These are phyloP conservation scores for Scheffersomyces segobiensis DNA, from an alignment of 1,139 yeast species.

Conservation along the genomic window DNA sequence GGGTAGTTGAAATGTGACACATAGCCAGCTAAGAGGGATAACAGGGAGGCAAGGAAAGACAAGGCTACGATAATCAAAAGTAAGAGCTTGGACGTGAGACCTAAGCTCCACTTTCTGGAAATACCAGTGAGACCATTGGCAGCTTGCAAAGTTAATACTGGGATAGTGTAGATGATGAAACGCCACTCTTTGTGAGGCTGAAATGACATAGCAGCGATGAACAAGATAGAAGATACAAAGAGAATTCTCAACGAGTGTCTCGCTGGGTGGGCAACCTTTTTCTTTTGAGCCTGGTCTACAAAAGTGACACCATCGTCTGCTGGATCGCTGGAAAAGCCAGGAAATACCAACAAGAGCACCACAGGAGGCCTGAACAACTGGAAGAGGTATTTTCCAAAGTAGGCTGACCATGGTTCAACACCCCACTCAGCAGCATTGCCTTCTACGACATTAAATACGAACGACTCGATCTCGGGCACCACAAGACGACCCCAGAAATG, in stretches of 20 bases:
- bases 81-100: constrained; percentile 29
- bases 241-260: constrained; percentile 36
- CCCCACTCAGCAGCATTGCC: constrained; percentile 87
- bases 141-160: constrained; percentile 64
- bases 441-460: constrained; percentile 68
- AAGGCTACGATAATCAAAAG: constrained; percentile 30
- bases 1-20: constrained; percentile 82
- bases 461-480: constrained; percentile 75
- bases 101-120: constrained; percentile 27
- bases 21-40: constrained; percentile 55
- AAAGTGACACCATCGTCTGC: constrained; percentile 20
- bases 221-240: constrained; percentile 49
- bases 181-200: constrained; percentile 97
- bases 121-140: constrained; percentile 60
- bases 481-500: constrained; percentile 64
- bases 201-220: constrained; percentile 62
- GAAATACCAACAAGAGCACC: constrained; percentile 44
- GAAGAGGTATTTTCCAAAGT: constrained; percentile 49
- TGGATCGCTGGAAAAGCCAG: constrained; percentile 46
- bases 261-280: constrained; percentile 39
- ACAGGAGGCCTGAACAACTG: constrained; percentile 68
- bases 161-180: constrained; percentile 74
- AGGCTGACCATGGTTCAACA: constrained; percentile 67
- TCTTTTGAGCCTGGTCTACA: constrained; percentile 24
- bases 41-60: constrained; percentile 29